These are phyloP conservation scores for Podaxis sp. DNA, from an alignment of 768 basidiomycete genomes.

Conservation along the genomic window DNA sequence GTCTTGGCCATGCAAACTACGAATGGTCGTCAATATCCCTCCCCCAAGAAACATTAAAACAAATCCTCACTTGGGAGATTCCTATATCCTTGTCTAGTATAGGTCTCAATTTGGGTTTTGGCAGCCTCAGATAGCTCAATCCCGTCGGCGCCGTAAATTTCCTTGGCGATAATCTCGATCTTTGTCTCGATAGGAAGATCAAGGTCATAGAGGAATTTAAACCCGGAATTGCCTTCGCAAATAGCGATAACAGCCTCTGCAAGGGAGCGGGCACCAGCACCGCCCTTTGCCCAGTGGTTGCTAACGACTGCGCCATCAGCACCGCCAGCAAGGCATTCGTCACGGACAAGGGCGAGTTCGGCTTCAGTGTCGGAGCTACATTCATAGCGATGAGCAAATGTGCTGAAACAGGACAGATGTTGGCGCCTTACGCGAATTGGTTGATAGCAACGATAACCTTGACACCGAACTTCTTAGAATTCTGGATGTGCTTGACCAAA, in stretches of 20 bases:
- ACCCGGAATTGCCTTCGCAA: slow-evolving; percentile 77
- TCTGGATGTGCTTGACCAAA: slow-evolving; percentile 88
- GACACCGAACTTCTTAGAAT: slow-evolving; percentile 91
- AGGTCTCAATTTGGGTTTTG: slow-evolving; percentile 80
- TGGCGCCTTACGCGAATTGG: slow-evolving; percentile 75
- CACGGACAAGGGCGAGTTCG: slow-evolving; percentile 81
- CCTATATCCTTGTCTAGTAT: slow-evolving; percentile 85
- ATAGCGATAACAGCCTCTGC: slow-evolving; percentile 89
- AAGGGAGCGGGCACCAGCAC: slow-evolving; percentile 82
- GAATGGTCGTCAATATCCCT: slow-evolving; percentile 12
- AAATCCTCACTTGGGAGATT: slow-evolving; percentile 65
- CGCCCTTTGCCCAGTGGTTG: slow-evolving; percentile 98
- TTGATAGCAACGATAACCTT: slow-evolving; percentile 97
- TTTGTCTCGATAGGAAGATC: slow-evolving; percentile 82
- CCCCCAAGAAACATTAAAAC: not conserved
- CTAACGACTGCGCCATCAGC: slow-evolving; percentile 94
- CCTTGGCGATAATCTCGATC: slow-evolving; percentile 80
- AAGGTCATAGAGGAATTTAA: slow-evolving; percentile 93
- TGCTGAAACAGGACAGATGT: not conserved
- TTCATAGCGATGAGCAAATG: not conserved
- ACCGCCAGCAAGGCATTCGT: slow-evolving; percentile 76
- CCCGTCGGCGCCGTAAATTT: slow-evolving; percentile 93
- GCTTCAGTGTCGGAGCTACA: slow-evolving; percentile 82
- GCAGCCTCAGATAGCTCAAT: slow-evolving; percentile 85
- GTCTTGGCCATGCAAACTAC: slow-evolving; percentile 97